A percentile compares a stretch with the other conserved stretches of the same genome.
Evolutionary conservation across 2,329 filamentous ascomycete genomes (phyloP).

Genomic region (Diaporthe ampelina): DNA sequence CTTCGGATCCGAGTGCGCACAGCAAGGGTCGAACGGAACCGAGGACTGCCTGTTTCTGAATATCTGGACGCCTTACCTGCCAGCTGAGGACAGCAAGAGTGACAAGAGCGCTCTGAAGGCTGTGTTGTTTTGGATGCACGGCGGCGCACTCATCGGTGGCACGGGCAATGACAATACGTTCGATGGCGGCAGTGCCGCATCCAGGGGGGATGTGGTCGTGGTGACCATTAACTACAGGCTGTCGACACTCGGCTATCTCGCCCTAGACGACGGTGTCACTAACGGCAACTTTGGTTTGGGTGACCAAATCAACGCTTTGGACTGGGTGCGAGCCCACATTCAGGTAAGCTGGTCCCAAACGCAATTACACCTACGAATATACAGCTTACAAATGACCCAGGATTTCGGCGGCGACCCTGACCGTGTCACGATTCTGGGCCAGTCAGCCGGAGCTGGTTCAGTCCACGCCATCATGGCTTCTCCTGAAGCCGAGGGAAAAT

Average conservation of each 20-base stretch:
- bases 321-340: slow-evolving; percentile 66
- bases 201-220: slow-evolving; percentile 70
- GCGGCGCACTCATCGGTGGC: slow-evolving; percentile 69
- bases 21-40: slow-evolving; percentile 51
- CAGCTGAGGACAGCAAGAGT: slow-evolving; percentile 45
- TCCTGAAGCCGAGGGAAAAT: slow-evolving; percentile 61
- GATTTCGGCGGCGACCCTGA: slow-evolving; percentile 71
- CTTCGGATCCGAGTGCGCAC: slow-evolving; percentile 57
- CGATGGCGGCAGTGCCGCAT: slow-evolving; percentile 70
- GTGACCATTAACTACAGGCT: slow-evolving; percentile 74
- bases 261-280: slow-evolving; percentile 60
- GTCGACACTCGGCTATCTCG: slow-evolving; percentile 70
- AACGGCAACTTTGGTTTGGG: slow-evolving; percentile 64
- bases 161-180: slow-evolving; percentile 53
- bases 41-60: slow-evolving; percentile 65
- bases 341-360: slow-evolving; percentile 47
- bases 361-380: too few species aligned
- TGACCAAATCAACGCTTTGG: slow-evolving; percentile 63
- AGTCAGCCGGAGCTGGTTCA: slow-evolving; percentile 66
- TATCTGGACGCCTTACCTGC: slow-evolving; percentile 59
- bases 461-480: slow-evolving; percentile 64
- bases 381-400: slow-evolving; percentile 41
- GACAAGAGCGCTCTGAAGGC: slow-evolving; percentile 49
- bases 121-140: slow-evolving; percentile 57
- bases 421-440: slow-evolving; percentile 68